Evolutionary conservation across 805 yeast species (phyloP).

Genomic region (Monosporozyma yasuniensis): DNA sequence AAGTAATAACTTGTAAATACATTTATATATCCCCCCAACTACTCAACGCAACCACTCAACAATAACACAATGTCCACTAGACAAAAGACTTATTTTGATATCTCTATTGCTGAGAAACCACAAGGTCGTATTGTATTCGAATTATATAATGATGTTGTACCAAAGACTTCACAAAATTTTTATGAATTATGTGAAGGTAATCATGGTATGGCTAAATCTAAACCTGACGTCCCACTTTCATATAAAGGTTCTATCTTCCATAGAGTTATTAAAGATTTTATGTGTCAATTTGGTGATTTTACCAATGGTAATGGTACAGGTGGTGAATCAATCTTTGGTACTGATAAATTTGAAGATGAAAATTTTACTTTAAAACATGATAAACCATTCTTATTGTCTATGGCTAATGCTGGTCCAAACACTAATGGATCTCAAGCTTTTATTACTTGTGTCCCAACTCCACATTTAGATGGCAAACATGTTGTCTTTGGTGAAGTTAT

Average conservation of each 20-base stretch:
- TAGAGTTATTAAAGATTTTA: slow-evolving; percentile 78
- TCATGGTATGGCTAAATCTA: slow-evolving; percentile 35
- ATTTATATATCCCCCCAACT: too few species aligned
- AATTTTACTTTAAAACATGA: slow-evolving; percentile 67
- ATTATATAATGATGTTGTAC: slow-evolving; percentile 63
- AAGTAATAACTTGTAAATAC: neutral
- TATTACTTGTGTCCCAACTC: slow-evolving; percentile 69
- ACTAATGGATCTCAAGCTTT: slow-evolving; percentile 90
- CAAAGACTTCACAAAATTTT: slow-evolving; percentile 86
- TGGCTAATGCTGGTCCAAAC: slow-evolving; percentile 93
- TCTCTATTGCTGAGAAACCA: slow-evolving; percentile 59
- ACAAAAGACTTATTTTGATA: slow-evolving; percentile 66
- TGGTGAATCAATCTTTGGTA: slow-evolving; percentile 73
- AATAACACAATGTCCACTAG: slow-evolving; percentile 4
- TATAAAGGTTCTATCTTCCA: slow-evolving; percentile 89
- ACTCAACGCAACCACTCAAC: neutral
- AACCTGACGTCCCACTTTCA: slow-evolving; percentile 42
- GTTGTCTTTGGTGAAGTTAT: slow-evolving; percentile 71
- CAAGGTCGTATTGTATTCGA: slow-evolving; percentile 76
- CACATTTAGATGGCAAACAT: slow-evolving; percentile 74
- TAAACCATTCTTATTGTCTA: slow-evolving; percentile 73
- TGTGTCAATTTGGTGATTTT: slow-evolving; percentile 95
- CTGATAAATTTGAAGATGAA: slow-evolving; percentile 49
- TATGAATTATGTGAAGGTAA: slow-evolving; percentile 85
- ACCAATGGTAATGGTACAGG: slow-evolving; percentile 80